phyloP scores from a whole-genome alignment of 257 asterid genomes.

The Gentiana dahurica region DNA sequence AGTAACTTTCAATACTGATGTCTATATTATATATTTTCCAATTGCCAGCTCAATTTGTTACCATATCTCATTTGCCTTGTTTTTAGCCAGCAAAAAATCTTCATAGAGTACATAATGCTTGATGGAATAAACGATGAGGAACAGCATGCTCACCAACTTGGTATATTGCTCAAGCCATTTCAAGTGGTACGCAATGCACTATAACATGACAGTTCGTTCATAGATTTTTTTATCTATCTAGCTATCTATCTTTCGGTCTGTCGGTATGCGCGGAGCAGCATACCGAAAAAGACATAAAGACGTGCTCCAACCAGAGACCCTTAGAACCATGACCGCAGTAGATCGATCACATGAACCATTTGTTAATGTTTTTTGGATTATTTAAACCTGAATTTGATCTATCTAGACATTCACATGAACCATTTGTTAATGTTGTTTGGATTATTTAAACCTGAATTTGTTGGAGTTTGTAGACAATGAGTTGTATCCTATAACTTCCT shows the following conservation, averaged over 20 bases:
- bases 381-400: no score
- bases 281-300: no score
- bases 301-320: no score
- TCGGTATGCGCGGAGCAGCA: neutral
- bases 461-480: no score
- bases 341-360: no score
- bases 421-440: no score
- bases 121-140: conserved; percentile 85
- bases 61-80: conserved; percentile 23
- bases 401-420: no score
- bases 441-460: no score
- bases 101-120: conserved; percentile 97
- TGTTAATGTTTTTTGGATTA: no score
- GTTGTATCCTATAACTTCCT: no score
- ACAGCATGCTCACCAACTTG: conserved; percentile 92
- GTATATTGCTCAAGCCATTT: conserved; percentile 57
- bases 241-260: neutral
- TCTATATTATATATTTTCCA: neutral
- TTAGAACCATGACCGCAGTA: no score
- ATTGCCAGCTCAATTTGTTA: conserved; percentile 8
- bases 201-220: neutral
- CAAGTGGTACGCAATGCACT: conserved; percentile 48
- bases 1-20: neutral
- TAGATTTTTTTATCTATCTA: neutral
- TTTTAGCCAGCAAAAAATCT: conserved; percentile 81